Conservation (phyloP, 345 rosid species). For the Litchi chinensis region DNA sequence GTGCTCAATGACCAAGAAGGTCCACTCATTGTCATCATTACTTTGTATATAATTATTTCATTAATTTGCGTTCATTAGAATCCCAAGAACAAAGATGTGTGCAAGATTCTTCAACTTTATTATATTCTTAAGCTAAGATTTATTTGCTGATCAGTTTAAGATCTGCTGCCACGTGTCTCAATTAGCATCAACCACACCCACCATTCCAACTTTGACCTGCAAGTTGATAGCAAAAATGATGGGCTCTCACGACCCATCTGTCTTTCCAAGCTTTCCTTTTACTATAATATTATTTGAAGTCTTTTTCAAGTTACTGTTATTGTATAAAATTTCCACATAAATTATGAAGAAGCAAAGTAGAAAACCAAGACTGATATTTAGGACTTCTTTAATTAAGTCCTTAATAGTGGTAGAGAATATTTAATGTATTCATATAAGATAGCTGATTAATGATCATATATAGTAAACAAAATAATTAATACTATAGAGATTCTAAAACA, state of each 20-base stretch:
- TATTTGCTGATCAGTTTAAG: neutral
- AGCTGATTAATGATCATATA: too few relatives aligned
- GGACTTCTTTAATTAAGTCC: neutral
- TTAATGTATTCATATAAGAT: too few relatives aligned
- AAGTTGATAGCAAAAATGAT: neutral
- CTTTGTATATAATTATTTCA: too few relatives aligned
- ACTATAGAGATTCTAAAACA: neutral
- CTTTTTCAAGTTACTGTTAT: neutral
- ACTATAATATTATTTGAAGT: neutral
- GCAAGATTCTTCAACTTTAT: neutral
- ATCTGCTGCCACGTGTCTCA: slow-evolving; percentile 7
- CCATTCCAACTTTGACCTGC: slow-evolving; percentile 20
- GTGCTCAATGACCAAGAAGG: too few relatives aligned
- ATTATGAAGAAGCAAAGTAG: too few relatives aligned
- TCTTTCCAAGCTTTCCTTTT: neutral
- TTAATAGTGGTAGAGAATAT: neutral
- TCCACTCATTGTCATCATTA: too few relatives aligned
- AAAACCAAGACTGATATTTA: neutral
- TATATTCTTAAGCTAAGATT: too few relatives aligned
- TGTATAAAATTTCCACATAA: too few relatives aligned
- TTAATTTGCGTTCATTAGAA: neutral
- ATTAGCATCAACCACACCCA: neutral
- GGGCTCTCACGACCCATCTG: neutral
- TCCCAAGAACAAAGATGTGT: neutral
- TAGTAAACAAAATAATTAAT: too few relatives aligned